A percentile compares a stretch with the other conserved stretches of the same genome.
Evolutionary conservation across 2,329 filamentous ascomycete species (phyloP).

Genomic region (Phaeophleospora eucalypticola): DNA sequence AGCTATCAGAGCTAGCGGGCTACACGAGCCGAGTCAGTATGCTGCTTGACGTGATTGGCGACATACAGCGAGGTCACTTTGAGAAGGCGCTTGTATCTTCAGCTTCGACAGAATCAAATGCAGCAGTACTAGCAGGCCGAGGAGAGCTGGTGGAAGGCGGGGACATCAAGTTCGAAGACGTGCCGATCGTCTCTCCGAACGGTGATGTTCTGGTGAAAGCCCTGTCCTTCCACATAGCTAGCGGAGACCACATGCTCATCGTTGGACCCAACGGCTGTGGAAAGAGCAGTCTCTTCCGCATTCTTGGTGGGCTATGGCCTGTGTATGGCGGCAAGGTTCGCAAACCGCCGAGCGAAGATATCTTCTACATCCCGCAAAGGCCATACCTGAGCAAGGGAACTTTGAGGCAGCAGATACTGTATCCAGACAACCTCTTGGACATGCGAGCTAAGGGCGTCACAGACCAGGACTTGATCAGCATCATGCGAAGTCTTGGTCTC

Average conservation of each 20-base stretch:
- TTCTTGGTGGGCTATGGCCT: conserved; percentile 93
- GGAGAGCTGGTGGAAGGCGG: conserved; percentile 77
- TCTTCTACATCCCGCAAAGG: conserved; percentile 96
- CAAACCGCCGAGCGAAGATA: conserved; percentile 86
- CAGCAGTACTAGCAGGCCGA: conserved; percentile 74
- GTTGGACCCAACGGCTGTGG: conserved; percentile 96
- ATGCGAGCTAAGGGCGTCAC: conserved; percentile 82
- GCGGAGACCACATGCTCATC: conserved; percentile 86
- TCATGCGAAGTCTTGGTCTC: conserved; percentile 76
- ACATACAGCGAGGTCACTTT: conserved; percentile 83
- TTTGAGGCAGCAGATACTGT: conserved; percentile 94
- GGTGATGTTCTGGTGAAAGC: conserved; percentile 85
- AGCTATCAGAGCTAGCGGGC: conserved; percentile 91
- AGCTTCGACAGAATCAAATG: conserved; percentile 74
- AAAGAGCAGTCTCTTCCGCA: conserved; percentile 93
- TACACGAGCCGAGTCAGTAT: conserved; percentile 91
- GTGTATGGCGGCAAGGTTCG: conserved; percentile 92
- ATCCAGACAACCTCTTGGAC: conserved; percentile 81
- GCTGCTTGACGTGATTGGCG: conserved; percentile 88
- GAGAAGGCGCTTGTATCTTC: conserved; percentile 96
- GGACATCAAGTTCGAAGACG: conserved; percentile 78
- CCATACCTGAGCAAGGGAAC: conserved; percentile 89
- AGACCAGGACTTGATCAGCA: conserved; percentile 71
- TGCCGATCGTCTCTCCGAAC: conserved; percentile 95
- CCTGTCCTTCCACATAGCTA: conserved; percentile 80